Conservation (phyloP, 345 rosid genomes). For the Limnanthes douglasii region DNA sequence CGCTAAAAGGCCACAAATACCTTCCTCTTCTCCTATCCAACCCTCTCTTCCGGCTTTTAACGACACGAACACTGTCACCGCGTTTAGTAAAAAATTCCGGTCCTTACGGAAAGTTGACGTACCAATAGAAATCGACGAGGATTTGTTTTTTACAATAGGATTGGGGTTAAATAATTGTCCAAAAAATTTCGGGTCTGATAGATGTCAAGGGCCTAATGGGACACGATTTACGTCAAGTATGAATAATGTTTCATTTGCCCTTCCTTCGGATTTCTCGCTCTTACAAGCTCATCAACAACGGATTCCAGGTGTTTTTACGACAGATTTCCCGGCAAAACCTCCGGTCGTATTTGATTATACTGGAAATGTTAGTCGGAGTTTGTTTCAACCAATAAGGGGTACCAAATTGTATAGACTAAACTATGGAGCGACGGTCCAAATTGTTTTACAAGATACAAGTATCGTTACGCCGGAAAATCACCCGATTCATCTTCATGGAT, state of each 20-base stretch:
- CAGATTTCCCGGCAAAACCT: slow-evolving; percentile 66
- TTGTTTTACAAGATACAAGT: slow-evolving; percentile 76
- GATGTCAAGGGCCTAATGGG: slow-evolving; percentile 81
- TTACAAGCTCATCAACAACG: slow-evolving; percentile 59
- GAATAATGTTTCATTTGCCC: slow-evolving; percentile 73
- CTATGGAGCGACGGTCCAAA: slow-evolving; percentile 61
- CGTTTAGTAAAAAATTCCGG: slow-evolving; percentile 30
- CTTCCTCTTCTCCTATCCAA: slow-evolving; percentile 22
- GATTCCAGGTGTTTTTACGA: slow-evolving; percentile 64
- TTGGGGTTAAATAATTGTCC: slow-evolving; percentile 74
- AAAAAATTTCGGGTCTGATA: slow-evolving; percentile 14
- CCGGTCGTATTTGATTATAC: slow-evolving; percentile 63
- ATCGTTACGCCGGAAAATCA: slow-evolving; percentile 81
- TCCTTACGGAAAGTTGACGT: slow-evolving; percentile 42
- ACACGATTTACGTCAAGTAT: slow-evolving; percentile 80
- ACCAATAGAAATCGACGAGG: slow-evolving; percentile 54
- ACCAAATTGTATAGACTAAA: slow-evolving; percentile 57
- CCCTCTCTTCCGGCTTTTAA: slow-evolving; percentile 55
- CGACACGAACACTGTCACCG: slow-evolving; percentile 60
- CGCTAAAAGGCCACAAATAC: slow-evolving; percentile 16
- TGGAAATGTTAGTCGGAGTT: slow-evolving; percentile 54
- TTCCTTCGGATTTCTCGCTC: slow-evolving; percentile 51
- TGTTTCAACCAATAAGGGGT: slow-evolving; percentile 55
- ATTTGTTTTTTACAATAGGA: slow-evolving; percentile 55
- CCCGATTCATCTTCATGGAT: slow-evolving; percentile 88